Evolutionary conservation across 768 basidiomycete genomes (phyloP), one percentile per base, ranked within the genome.

Genomic region (Boletus vermiculosoides): DNA sequence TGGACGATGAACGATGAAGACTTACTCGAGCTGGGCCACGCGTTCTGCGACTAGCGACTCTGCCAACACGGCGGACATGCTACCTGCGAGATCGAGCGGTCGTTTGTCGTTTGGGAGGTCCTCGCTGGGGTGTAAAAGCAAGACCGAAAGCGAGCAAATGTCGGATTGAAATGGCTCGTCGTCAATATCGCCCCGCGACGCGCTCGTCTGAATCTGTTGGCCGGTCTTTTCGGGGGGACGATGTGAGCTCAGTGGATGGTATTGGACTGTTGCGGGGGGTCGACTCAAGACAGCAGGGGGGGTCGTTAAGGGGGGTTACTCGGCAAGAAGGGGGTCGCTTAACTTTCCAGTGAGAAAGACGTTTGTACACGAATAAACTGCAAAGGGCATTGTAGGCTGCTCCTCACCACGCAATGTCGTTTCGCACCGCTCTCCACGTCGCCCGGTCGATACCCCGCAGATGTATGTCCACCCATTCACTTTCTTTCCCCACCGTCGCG

Each of bases 31-130:
- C 23, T 73, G 68, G 22, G 63, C 67, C 52, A 69, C 65, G 46
- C 74, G 74, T 53, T 74, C 71, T 52, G 71, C 66, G 41, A 75
- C 70, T n/a, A 79, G 62, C 54, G 70, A 65, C 49, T 80, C 74
- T 55, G 57, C 36, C 46, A 68, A 64, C 36, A 63, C 62, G 37
- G 58, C 48, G 42, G 59, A 60, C 71, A 71, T 73, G 56, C 33
- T 63, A 45, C 46, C 30, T 39, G 45, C 34, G 37, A 54, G 47
- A 40, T 51, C 45, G 55, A 46, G 53, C 16, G 50, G 46, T n/a
- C 28, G 41, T 15, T 40, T 55, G 45, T 47, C 9, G 54, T 63
- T 33, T 37, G 34, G 11, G 47, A n/a, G 41, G 49, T 40, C 45
- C 46, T 30, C 22, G 31, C 40, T 20, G 23, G 25, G 2, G 46